Base-by-base conservation (phyloP, 2,329 filamentous ascomycete genomes). In the Magnaporthiopsis poae region DNA sequence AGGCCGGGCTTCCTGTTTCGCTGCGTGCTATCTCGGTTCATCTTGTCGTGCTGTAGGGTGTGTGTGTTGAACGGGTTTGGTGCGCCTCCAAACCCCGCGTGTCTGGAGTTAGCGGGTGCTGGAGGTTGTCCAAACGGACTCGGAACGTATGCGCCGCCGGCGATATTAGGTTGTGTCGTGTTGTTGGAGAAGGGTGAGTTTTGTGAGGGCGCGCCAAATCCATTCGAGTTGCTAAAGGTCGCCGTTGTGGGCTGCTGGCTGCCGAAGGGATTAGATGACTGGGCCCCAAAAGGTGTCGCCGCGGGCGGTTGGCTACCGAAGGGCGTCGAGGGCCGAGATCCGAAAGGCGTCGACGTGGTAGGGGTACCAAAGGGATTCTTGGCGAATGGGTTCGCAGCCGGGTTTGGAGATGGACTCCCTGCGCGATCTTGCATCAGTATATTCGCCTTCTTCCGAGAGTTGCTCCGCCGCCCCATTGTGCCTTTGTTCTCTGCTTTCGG, bases 341-440 rank as follows among this genome's bases (percentile, higher is more conserved):
- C 46, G 21, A 56, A 56, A 56, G 46, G 46, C n/a, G 46, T 33
- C 27, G 46, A 56, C 27, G 46, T 9, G 8, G 46, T 21, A 11
- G 46, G 18, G 27, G 35, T 60, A 18, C 56, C 64, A 62, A 65
- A 65, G 8, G 64, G 60, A 29, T 65, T 65, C 13, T n/a, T 39
- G 18, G 64, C 60, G 36, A 65, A 65, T 2, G 64, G 64, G 27
- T 62, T 65, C 31, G 64, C 60, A 18, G 64, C 59, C 52, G 64
- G 60, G 64, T 65, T 65, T 46, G 64, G 64, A 56, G 64, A 65
- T 29, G 64, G 64, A 62, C 64, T 65, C 64, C 64, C 64, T 65
- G 64, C 60, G 31, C 27, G 29, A 35, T 46, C 59, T 35, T 65
- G 59, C 52, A 62, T 65, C 59, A 52, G 36, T 61, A 61, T 61